Evolutionary conservation across 2,329 filamentous ascomycete genomes (phyloP), one percentile per base, ranked within the genome.

Genomic region (Cladosporium sp.): DNA sequence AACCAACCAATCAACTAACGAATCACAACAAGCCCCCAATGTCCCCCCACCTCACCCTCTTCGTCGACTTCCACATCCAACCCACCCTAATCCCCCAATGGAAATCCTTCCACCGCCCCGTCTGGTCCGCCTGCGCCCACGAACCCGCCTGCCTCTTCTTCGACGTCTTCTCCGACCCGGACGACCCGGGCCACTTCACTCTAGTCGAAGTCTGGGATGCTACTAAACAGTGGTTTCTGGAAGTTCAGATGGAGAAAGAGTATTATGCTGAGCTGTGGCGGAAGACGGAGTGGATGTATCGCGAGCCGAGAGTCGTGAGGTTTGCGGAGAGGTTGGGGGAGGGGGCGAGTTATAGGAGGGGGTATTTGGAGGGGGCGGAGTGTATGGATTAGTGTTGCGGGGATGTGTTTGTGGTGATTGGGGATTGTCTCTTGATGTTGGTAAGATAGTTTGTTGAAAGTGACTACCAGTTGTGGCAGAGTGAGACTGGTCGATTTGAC

Each of bases 31-130:
- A 8, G 30, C 14, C 5, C 26, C 13, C 23, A 26, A 54, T 54
- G 26, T 32, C 51, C 26, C 16, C 51, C 6, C 67, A 68, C 48
- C 65, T 69, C 11, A 70, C 68, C 23, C 65, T 71, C 48, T 68
- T 71, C 66, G 65, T 69, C 23, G 70, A 69, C 46, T 68, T 70
- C 63, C 63, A 68, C 30, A 65, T 72, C 67, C 56, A 71, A 36
- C 68, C 68, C 14, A 49, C 67, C 48, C 57, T 30, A 13, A 67
- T 71, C 48, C 65, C 67, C 64, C 64, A 68, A 39, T 72, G 66
- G 63, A 67, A 68, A 65, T 64, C 51, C 30, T 69, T 68, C 32
- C 70, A 72, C 58, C 68, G 69, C 51, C 70, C 70, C 6, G 69
- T 72, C 53, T 68, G 67, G 62, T 58, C 66, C 7, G 67, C 67